These are phyloP conservation scores for Novymonas esmeraldas DNA, from an alignment of 208 protist species.

Conservation along the genomic window DNA sequence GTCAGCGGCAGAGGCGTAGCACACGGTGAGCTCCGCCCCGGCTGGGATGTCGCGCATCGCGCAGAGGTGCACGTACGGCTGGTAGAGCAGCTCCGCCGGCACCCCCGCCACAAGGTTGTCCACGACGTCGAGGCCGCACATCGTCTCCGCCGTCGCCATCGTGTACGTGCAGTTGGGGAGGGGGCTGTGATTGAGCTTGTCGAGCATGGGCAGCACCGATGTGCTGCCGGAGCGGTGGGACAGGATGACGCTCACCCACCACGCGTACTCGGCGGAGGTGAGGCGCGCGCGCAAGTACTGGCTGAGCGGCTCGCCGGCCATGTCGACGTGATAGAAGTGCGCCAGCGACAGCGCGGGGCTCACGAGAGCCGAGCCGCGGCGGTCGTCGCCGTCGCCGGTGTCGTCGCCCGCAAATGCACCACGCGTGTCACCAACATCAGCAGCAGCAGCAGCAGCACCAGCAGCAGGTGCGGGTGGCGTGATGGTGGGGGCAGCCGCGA, in stretches of 20 bases:
- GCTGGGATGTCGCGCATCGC: slow-evolving; percentile 66
- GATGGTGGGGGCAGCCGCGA: too few relatives aligned
- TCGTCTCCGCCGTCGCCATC: slow-evolving; percentile 58
- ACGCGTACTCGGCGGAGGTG: slow-evolving; percentile 55
- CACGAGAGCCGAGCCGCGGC: not conserved
- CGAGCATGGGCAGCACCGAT: slow-evolving; percentile 74
- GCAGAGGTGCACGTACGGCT: slow-evolving; percentile 82
- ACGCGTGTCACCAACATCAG: not conserved
- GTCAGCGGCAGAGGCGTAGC: slow-evolving; percentile 62
- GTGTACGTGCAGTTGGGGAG: slow-evolving; percentile 85
- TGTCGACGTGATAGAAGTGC: slow-evolving; percentile 72
- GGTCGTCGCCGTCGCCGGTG: not conserved
- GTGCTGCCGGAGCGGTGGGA: slow-evolving; percentile 63
- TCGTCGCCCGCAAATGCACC: not conserved
- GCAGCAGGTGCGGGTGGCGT: too few relatives aligned
- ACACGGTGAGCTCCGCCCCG: slow-evolving; percentile 78
- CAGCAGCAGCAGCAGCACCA: too few relatives aligned
- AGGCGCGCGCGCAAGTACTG: slow-evolving; percentile 54
- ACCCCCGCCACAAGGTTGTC: slow-evolving; percentile 91
- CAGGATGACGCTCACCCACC: slow-evolving; percentile 84
- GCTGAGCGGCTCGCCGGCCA: slow-evolving; percentile 56
- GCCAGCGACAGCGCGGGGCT: slow-evolving; percentile 65
- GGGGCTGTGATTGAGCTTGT: slow-evolving; percentile 86
- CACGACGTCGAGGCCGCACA: slow-evolving; percentile 81
- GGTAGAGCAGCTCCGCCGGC: slow-evolving; percentile 52